Evolutionary conservation across 2,329 filamentous ascomycete genomes (phyloP).

Genomic region (Sporothrix variecibatus): DNA sequence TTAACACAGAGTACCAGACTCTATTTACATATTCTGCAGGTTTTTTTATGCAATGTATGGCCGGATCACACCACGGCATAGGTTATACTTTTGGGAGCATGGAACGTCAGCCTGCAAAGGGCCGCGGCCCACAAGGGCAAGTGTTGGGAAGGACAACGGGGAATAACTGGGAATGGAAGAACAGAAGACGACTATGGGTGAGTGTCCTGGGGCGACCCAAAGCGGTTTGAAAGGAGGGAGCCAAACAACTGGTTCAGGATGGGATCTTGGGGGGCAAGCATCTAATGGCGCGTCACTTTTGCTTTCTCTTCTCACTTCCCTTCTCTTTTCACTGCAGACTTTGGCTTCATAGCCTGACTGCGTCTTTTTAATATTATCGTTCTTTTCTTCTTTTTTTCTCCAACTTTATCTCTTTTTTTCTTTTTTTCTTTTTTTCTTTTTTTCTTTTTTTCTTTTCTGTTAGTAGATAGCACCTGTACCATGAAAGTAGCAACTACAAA

Average conservation of each 20-base stretch:
- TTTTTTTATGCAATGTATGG: background rate
- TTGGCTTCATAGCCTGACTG: background rate
- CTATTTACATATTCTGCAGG: background rate
- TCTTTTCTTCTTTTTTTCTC: background rate
- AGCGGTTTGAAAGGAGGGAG: background rate
- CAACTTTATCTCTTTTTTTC: background rate
- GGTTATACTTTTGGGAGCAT: background rate
- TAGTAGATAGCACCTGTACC: conserved; percentile 20
- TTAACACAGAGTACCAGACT: background rate
- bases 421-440: background rate
- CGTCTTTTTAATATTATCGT: background rate
- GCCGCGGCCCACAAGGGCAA: background rate
- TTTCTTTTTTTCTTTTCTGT: background rate
- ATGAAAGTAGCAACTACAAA: conserved; percentile 14
- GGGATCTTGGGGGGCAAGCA: background rate
- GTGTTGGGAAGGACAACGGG: background rate
- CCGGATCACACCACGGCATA: background rate
- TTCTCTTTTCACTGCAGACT: background rate
- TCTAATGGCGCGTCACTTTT: background rate
- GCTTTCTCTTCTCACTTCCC: background rate
- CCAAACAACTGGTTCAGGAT: background rate
- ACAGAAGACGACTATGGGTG: background rate
- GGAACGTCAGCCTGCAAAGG: background rate
- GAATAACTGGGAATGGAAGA: background rate
- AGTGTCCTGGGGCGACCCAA: background rate